Conservation (phyloP, 805 yeast genomes). For the Yarrowia porcina region DNA sequence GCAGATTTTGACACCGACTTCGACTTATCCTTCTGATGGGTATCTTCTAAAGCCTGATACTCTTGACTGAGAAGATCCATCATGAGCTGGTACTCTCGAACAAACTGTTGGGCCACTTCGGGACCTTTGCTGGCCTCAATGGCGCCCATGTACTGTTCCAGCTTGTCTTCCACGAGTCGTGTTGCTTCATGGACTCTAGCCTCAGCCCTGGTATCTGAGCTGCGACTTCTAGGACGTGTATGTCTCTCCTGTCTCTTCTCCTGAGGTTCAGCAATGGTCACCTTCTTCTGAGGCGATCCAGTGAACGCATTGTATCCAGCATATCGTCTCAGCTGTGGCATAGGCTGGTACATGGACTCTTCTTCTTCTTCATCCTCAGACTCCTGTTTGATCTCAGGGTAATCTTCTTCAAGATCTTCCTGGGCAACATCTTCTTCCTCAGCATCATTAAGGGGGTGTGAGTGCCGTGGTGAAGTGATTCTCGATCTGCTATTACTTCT, state of each 20-base stretch:
- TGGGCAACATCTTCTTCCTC: no score
- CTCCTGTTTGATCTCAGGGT: not conserved
- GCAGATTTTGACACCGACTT: not conserved
- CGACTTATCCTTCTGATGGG: not conserved
- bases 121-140: not conserved
- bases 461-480: not conserved
- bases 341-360: not conserved
- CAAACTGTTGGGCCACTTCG: not conserved
- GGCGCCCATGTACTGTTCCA: not conserved
- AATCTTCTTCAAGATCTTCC: not conserved
- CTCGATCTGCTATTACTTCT: not conserved
- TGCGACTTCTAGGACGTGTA: not conserved
- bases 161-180: not conserved
- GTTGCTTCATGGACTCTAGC: not conserved
- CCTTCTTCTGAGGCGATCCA: conserved; percentile 9
- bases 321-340: not conserved
- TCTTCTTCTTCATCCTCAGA: not conserved
- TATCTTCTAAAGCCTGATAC: not conserved
- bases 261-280: not conserved
- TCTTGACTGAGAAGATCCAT: not conserved
- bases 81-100: not conserved
- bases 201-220: not conserved
- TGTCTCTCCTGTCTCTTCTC: not conserved
- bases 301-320: conserved; percentile 5
- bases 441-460: no score